Evolutionary conservation across 345 rosid genomes (phyloP), one percentile per base, ranked within the genome.

Genomic region (Eucalyptus cladocalyx): DNA sequence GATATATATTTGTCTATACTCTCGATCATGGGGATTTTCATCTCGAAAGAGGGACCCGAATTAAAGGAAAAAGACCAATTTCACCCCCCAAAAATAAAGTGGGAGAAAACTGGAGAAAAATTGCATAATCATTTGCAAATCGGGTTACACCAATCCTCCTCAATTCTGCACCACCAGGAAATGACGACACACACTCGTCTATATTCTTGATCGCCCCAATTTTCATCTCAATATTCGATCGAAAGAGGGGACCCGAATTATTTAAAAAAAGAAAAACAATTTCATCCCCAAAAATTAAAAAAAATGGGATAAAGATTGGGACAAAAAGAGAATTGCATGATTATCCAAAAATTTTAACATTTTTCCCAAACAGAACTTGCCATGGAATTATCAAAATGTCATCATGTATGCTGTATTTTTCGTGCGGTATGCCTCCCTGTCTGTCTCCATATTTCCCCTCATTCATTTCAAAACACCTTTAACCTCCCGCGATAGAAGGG

Each of bases 91-190:
- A 37, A 72, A 72, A 69, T 4, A 37, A 72, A 10, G 30, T 24
- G 9, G 21, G 37, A 1, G 5, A 62, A 30, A 30, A 30, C 0
- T 6, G 8, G 34, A 30, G 34, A 62, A 67, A 67, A 56, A 56
- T 56, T 56, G 30, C 30, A 56, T 24, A 56, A 56, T 56, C 62
- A 56, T 56, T 56, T 23, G 62, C 14, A 9, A 56, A 56, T 56
- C 12, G 6, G 1, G 30, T 56, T 24, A 11, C 0, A 1, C 62
- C 30, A 23, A 24, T 56, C 28, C 28, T 56, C 62, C 62, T 0
- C 3, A 0, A 9, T 56, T 56, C 6, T 0, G 3, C 28, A 10
- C 14, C 30, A 56, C 3, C 1, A 24, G 3, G 9, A 23, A 56
- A 56, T 24, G 6, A 24, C 62, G 28, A 24, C 30, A 24, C 13